A percentile compares a stretch with the other conserved stretches of the same genome.
These are phyloP conservation scores for Penicillium lagena DNA, from an alignment of 495 filamentous ascomycete species.

Conservation along the genomic window DNA sequence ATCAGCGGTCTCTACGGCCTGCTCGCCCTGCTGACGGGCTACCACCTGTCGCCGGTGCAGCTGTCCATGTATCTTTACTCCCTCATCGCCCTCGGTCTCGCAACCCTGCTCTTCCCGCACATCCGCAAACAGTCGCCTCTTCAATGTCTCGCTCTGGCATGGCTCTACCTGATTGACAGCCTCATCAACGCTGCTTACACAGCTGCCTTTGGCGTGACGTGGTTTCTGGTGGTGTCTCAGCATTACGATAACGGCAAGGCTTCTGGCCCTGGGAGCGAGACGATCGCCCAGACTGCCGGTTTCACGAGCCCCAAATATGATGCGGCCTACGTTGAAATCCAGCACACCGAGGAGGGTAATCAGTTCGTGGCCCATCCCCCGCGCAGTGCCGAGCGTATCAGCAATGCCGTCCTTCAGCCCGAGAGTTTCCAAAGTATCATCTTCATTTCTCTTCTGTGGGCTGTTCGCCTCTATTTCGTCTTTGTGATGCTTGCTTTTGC, in stretches of 20 bases:
- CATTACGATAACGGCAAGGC: constrained; percentile 39
- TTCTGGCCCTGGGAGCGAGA: constrained; percentile 37
- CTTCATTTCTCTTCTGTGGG: constrained; percentile 65
- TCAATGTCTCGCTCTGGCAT: constrained; percentile 64
- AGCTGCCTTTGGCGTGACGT: constrained; percentile 67
- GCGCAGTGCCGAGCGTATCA: constrained; percentile 27
- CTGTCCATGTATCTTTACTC: constrained; percentile 82
- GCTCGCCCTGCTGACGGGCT: constrained; percentile 75
- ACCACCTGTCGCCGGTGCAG: constrained; percentile 59
- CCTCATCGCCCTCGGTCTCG: constrained; percentile 55
- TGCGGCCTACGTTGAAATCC: constrained; percentile 30
- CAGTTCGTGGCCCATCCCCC: constrained; percentile 22
- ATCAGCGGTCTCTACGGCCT: constrained; percentile 81
- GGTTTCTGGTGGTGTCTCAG: constrained; percentile 68
- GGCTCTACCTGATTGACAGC: constrained; percentile 74
- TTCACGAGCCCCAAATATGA: constrained; percentile 64
- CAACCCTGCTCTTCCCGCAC: constrained; percentile 59
- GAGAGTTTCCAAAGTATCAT: constrained; percentile 71
- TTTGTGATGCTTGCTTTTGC: constrained; percentile 77
- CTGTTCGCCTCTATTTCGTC: constrained; percentile 68
- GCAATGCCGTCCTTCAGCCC: constrained; percentile 51
- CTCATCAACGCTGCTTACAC: constrained; percentile 74
- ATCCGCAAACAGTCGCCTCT: constrained; percentile 64
- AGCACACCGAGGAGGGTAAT: constrained; percentile 17
- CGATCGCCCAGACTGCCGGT: constrained; percentile 60